Base-by-base conservation (phyloP, 225 moss, liverwort and hornwort genomes). In the Ulota crispa region DNA sequence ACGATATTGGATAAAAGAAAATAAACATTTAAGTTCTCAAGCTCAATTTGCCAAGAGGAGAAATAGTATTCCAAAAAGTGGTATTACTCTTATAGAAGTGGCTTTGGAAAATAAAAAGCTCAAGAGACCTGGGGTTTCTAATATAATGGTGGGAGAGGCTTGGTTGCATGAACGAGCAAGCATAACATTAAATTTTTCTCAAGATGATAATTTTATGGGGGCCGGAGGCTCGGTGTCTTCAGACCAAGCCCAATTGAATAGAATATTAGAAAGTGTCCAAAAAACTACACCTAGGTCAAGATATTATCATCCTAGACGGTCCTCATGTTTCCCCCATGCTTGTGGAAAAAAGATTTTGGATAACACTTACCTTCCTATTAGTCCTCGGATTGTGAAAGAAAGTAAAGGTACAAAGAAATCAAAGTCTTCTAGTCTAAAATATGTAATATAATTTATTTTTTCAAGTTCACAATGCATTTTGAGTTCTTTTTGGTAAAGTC, bases 1-100 rank as follows among this genome's bases (percentile, higher is more conserved):
- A 63, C 81, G 92, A 30, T 84, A 89, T 75, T 94, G 93, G 92
- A 88, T 93, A 63, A 90, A 75, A 66, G 80, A 87, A 64, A 80
- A 80, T 8, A 86, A 79, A 62, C 5, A 39, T 2, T 3, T 75
- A 6, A 75, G 15, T 53, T 15, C 52, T 53, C 30, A 45, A 80
- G 45, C 55, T 24, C 14, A 47, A 15, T 4, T 28, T 36, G 27
- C 19, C 30, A 86, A 66, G 68, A 12, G 27, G 3, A 67, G 15
- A 70, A 77, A 24, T 16, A 80, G 20, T 5, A 31, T 82, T 28
- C 19, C 41, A 15, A 80, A 83, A 20, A 86, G 65, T 53, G 59
- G 64, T 57, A 64, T 64, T 64, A 75, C 74, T 24, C 64, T 83
- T 52, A 42, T 80, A 39, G 77, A 87, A 7, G 61, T 73, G n/a